These are phyloP conservation scores for Aquanectria penicillioides DNA, from an alignment of 2,329 filamentous ascomycete genomes.

Conservation along the genomic window DNA sequence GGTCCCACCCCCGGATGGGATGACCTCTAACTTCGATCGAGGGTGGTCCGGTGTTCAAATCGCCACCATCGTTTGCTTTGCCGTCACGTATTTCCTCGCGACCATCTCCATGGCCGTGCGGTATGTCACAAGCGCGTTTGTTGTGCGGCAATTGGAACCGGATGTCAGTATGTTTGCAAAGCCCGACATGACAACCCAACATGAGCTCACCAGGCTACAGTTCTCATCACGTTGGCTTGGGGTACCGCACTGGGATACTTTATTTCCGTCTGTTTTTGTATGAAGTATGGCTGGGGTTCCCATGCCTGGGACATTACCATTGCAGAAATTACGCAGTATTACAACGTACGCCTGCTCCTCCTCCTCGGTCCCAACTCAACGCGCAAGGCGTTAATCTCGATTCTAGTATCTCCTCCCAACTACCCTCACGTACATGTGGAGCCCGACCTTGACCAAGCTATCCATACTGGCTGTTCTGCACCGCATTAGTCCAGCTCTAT, in stretches of 20 bases:
- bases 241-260: conserved; percentile 21
- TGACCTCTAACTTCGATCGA: conserved; percentile 13
- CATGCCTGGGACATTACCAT: conserved; percentile 23
- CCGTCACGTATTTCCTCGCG: conserved; percentile 15
- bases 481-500: conserved; percentile 6
- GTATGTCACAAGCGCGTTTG: conserved; percentile 3
- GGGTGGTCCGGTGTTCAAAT: conserved; percentile 14
- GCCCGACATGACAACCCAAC: not conserved
- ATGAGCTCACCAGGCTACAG: not conserved
- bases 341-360: conserved; percentile 6
- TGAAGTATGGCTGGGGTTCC: conserved; percentile 22
- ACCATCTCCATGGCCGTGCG: conserved; percentile 15
- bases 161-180: conserved; percentile 7
- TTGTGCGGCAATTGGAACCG: conserved; percentile 5
- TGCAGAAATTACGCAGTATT: conserved; percentile 8
- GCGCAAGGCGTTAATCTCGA: not conserved
- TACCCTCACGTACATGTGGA: conserved; percentile 22
- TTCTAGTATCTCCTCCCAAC: conserved; percentile 11
- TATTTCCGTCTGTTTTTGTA: conserved; percentile 15
- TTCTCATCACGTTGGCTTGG: conserved; percentile 17
- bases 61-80: conserved; percentile 13
- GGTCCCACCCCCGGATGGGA: conserved; percentile 9
- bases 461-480: conserved; percentile 14
- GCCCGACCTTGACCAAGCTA: conserved; percentile 20
- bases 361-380: too few species aligned